phyloP scores from a whole-genome alignment of 2,329 filamentous ascomycete genomes.

The Monosporascus ibericus region DNA sequence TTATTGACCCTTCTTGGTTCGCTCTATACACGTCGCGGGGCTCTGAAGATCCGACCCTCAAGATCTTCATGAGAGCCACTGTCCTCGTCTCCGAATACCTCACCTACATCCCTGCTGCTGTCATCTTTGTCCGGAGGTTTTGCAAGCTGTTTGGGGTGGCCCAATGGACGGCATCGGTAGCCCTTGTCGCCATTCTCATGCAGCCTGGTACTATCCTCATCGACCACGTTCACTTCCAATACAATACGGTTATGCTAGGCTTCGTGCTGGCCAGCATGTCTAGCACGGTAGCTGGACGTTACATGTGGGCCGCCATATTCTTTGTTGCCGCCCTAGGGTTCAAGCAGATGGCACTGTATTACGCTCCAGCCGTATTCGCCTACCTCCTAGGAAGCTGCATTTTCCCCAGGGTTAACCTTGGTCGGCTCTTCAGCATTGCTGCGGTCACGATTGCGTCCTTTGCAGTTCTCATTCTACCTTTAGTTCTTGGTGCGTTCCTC shows the following conservation, averaged over 20 bases:
- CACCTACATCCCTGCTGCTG: slow-evolving; percentile 75
- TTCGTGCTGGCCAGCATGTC: slow-evolving; percentile 82
- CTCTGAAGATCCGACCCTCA: slow-evolving; percentile 69
- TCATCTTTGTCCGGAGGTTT: slow-evolving; percentile 80
- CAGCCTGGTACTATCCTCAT: slow-evolving; percentile 87
- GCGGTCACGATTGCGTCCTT: slow-evolving; percentile 69
- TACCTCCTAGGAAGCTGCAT: slow-evolving; percentile 84
- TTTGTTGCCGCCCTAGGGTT: slow-evolving; percentile 93
- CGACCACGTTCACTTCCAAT: slow-evolving; percentile 82
- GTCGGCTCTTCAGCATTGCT: slow-evolving; percentile 69
- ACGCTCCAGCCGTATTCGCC: slow-evolving; percentile 86
- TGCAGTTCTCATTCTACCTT: slow-evolving; percentile 65
- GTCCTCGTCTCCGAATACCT: slow-evolving; percentile 89
- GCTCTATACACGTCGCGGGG: slow-evolving; percentile 77
- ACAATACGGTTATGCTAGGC: slow-evolving; percentile 97
- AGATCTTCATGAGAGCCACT: slow-evolving; percentile 93
- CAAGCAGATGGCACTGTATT: slow-evolving; percentile 99
- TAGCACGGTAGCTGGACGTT: slow-evolving; percentile 77
- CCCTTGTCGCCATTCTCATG: slow-evolving; percentile 84
- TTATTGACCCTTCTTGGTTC: slow-evolving; percentile 83
- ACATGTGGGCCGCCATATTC: slow-evolving; percentile 85
- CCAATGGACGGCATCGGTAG: slow-evolving; percentile 76
- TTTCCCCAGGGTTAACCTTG: slow-evolving; percentile 62
- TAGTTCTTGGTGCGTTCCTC: slow-evolving; percentile 66
- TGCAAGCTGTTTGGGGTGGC: slow-evolving; percentile 70